phyloP scores from a whole-genome alignment of 805 yeast genomes.

The Zygotorulaspora florentina region DNA sequence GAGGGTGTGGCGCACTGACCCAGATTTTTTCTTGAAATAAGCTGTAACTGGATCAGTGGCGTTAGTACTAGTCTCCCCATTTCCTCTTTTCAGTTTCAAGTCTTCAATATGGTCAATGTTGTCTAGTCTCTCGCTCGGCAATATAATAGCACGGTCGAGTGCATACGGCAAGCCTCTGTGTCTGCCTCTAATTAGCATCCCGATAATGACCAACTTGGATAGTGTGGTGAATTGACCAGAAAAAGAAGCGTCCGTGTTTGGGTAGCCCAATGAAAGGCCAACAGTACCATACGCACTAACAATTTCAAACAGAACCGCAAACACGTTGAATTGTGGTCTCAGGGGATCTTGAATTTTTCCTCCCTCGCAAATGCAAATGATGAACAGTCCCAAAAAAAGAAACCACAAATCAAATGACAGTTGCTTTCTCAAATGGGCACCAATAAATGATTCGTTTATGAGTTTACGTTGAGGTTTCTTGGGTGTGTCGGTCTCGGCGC shows the following conservation, averaged over 20 bases:
- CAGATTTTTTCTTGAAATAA: slow-evolving; percentile 22
- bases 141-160: slow-evolving; percentile 87
- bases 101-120: slow-evolving; percentile 58
- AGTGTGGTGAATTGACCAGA: slow-evolving; percentile 65
- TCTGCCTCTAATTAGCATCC: slow-evolving; percentile 90
- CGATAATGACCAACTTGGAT: slow-evolving; percentile 80
- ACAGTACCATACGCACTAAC: slow-evolving; percentile 96
- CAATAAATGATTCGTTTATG: slow-evolving; percentile 57
- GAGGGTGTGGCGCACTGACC: slow-evolving; percentile 4
- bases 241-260: slow-evolving; percentile 62
- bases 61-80: slow-evolving; percentile 4
- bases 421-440: slow-evolving; percentile 86
- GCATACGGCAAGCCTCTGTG: slow-evolving; percentile 95
- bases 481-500: slow-evolving; percentile 8
- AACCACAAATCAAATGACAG: slow-evolving; percentile 95
- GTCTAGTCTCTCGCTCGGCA: slow-evolving; percentile 66
- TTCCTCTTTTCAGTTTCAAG: slow-evolving; percentile 16
- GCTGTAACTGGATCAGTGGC: slow-evolving; percentile 30
- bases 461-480: slow-evolving; percentile 26
- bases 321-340: slow-evolving; percentile 55
- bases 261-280: slow-evolving; percentile 85
- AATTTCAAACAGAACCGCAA: slow-evolving; percentile 76
- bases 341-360: slow-evolving; percentile 46
- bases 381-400: slow-evolving; percentile 75
- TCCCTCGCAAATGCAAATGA: slow-evolving; percentile 85